These are phyloP conservation scores for Cardamine resedifolia DNA, from an alignment of 345 rosid species.

Conservation along the genomic window DNA sequence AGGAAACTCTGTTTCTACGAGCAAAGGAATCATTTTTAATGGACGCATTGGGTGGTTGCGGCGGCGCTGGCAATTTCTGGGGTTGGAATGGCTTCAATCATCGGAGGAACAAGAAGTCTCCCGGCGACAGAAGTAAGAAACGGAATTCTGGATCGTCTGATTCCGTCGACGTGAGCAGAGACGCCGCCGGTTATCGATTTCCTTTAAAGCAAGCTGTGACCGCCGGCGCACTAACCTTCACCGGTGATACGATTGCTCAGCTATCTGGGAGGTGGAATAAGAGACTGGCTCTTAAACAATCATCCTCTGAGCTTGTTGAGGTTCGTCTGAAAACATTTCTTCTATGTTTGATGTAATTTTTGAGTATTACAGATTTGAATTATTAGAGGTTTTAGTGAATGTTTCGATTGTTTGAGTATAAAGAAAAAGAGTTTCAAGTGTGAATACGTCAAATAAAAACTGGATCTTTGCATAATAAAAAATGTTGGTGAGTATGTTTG, in stretches of 20 bases:
- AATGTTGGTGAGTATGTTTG: not conserved
- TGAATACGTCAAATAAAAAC: not conserved
- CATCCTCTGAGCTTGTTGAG: conserved; percentile 32
- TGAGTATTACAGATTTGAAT: not conserved
- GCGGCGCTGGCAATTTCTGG: conserved; percentile 56
- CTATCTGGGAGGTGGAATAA: conserved; percentile 50
- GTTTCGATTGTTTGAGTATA: not conserved
- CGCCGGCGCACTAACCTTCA: conserved; percentile 69
- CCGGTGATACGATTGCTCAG: conserved; percentile 89
- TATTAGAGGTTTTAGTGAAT: not conserved
- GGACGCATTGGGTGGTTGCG: conserved; percentile 56
- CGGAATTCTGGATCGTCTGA: conserved; percentile 56
- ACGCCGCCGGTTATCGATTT: conserved; percentile 50
- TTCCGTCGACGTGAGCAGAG: conserved; percentile 43
- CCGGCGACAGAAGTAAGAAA: conserved; percentile 29
- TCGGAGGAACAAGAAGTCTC: conserved; percentile 35
- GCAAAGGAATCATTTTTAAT: conserved; percentile 34
- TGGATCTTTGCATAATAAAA: not conserved
- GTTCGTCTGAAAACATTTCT: conserved; percentile 21
- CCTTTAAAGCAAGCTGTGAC: conserved; percentile 85
- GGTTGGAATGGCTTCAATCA: conserved; percentile 47
- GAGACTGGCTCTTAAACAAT: conserved; percentile 24
- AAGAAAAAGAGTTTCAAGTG: not conserved
- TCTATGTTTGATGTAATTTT: not conserved
- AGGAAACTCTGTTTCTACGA: conserved; percentile 11